A percentile compares a stretch with the other conserved stretches of the same genome.
phyloP scores from a whole-genome alignment of 2,329 filamentous ascomycete genomes.

The Alternaria infectoria region DNA sequence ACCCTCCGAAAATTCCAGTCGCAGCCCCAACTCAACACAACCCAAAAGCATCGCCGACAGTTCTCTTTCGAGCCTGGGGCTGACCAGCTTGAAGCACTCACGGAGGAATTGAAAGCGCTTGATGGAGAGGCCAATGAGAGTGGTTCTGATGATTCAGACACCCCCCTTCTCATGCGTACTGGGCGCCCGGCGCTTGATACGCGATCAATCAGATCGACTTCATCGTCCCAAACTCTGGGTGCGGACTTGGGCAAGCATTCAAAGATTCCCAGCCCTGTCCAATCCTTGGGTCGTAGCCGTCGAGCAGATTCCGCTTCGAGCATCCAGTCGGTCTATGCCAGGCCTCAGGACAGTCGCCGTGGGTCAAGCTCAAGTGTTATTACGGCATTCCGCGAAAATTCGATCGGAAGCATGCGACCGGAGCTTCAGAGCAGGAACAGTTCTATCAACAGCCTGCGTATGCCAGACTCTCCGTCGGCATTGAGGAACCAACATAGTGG shows the following conservation, averaged over 20 bases:
- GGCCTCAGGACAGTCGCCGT: slow-evolving; percentile 27
- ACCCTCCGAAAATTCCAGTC: slow-evolving; percentile 19
- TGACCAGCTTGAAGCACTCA: slow-evolving; percentile 37
- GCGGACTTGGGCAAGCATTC: slow-evolving; percentile 34
- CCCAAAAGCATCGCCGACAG: slow-evolving; percentile 35
- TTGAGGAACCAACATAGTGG: slow-evolving; percentile 25
- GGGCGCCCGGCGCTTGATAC: not conserved
- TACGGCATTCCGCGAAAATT: slow-evolving; percentile 34
- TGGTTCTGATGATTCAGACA: slow-evolving; percentile 11
- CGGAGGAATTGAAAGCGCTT: slow-evolving; percentile 13
- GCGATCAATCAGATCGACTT: not conserved
- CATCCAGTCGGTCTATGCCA: slow-evolving; percentile 37
- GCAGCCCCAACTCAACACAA: slow-evolving; percentile 25
- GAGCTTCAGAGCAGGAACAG: slow-evolving; percentile 24
- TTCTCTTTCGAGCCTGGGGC: slow-evolving; percentile 56
- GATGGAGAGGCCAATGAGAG: slow-evolving; percentile 6
- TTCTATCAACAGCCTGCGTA: slow-evolving; percentile 19
- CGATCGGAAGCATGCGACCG: slow-evolving; percentile 17
- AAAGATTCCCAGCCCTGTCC: slow-evolving; percentile 54
- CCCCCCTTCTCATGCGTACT: not conserved
- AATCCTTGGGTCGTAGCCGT: slow-evolving; percentile 44
- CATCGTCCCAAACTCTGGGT: slow-evolving; percentile 4
- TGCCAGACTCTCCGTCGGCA: slow-evolving; percentile 12
- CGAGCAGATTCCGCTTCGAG: slow-evolving; percentile 49
- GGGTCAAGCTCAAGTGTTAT: slow-evolving; percentile 39